These are phyloP conservation scores for Pseudocercospora pini-densiflorae DNA, from an alignment of 2,329 filamentous ascomycete genomes.

Conservation along the genomic window DNA sequence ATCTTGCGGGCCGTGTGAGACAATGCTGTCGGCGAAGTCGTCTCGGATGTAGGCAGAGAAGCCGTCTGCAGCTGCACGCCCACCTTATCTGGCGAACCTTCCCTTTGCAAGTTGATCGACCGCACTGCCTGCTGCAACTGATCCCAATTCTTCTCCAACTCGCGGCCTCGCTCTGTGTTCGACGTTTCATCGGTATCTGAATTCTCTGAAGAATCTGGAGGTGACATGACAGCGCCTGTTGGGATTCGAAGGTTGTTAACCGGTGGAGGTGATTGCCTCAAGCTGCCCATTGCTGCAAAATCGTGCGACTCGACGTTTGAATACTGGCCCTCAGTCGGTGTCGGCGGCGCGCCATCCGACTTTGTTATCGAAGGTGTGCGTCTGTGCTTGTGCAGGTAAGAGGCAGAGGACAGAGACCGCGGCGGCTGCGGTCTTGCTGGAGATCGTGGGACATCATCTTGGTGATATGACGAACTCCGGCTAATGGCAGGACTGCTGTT, in stretches of 20 bases:
- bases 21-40: slow-evolving; percentile 38
- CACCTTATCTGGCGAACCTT: slow-evolving; percentile 58
- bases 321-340: slow-evolving; percentile 35
- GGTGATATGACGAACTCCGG: slow-evolving; percentile 56
- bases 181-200: slow-evolving; percentile 74
- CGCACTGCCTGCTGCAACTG: slow-evolving; percentile 84
- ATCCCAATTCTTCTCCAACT: slow-evolving; percentile 54
- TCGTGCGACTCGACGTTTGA: slow-evolving; percentile 28
- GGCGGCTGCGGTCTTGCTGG: slow-evolving; percentile 54
- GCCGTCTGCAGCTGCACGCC: slow-evolving; percentile 26
- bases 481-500: slow-evolving; percentile 55
- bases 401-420: slow-evolving; percentile 61
- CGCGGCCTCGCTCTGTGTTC: slow-evolving; percentile 39
- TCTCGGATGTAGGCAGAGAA: slow-evolving; percentile 42
- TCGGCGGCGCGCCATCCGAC: slow-evolving; percentile 33
- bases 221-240: slow-evolving; percentile 83
- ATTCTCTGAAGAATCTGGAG: slow-evolving; percentile 80
- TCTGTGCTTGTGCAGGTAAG: slow-evolving; percentile 66
- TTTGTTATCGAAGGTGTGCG: slow-evolving; percentile 57
- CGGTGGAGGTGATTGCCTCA: slow-evolving; percentile 84
- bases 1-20: slow-evolving; percentile 64
- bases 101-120: slow-evolving; percentile 71
- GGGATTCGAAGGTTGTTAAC: slow-evolving; percentile 78
- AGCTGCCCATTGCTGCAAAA: slow-evolving; percentile 58
- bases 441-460: slow-evolving; percentile 43